Conservation (phyloP, 2,329 filamentous ascomycete species). For the Helicocarpus griseus region DNA sequence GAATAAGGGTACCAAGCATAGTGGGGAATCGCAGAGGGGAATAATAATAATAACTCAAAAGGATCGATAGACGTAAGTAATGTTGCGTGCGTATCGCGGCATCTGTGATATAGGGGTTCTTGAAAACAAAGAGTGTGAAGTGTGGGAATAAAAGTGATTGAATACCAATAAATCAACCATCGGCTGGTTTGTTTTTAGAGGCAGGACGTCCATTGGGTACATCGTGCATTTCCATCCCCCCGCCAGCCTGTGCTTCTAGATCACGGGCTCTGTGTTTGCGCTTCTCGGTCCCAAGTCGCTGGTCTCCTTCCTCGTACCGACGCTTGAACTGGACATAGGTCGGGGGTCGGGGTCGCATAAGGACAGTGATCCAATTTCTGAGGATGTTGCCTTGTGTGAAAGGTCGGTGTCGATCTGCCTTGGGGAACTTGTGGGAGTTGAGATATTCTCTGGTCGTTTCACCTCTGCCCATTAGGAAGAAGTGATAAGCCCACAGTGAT, state of each 20-base stretch:
- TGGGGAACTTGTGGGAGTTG: conserved; percentile 89
- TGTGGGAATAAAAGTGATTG: neutral
- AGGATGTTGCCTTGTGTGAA: conserved; percentile 69
- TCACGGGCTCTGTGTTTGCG: conserved; percentile 42
- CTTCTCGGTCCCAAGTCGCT: conserved; percentile 60
- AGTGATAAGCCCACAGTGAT: conserved; percentile 75
- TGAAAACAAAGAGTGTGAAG: neutral
- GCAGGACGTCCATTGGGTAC: conserved; percentile 26
- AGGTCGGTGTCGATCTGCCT: conserved; percentile 81
- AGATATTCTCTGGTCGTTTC: conserved; percentile 96
- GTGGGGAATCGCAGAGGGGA: neutral
- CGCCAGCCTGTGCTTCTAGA: conserved; percentile 42
- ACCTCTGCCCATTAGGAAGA: conserved; percentile 81
- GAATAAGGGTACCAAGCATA: neutral
- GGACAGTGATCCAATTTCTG: conserved; percentile 71
- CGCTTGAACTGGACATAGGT: conserved; percentile 84
- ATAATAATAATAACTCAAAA: neutral
- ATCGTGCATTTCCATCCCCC: conserved; percentile 62
- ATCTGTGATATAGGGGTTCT: neutral
- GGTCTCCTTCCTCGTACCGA: conserved; percentile 68
- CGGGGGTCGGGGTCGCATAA: conserved; percentile 74
- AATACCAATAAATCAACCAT: conserved; percentile 3
- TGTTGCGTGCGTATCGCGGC: neutral
- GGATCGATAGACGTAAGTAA: neutral
- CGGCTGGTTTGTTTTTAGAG: neutral